Base-by-base conservation (phyloP, 768 basidiomycete species). In the Mycena crocata region DNA sequence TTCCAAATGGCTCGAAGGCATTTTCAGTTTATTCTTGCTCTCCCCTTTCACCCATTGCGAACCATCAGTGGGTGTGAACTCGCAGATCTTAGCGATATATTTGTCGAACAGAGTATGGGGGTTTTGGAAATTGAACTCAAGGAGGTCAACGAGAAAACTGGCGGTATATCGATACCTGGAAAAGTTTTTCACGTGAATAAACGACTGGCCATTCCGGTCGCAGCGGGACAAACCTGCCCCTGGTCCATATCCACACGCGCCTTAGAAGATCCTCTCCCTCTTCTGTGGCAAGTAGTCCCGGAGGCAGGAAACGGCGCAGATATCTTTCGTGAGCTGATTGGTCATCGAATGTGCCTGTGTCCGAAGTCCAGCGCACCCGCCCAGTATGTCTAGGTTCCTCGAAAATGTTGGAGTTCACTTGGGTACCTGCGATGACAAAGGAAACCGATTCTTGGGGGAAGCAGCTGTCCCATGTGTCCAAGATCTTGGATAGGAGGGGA, bases 91-190 rank as follows among this genome's bases (percentile, higher is more conserved):
- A 28, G 4, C 21, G 32, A 62, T 26, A 39, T 56, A 64, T 8
- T 31, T 9, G 23, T 59, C 59, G 17, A 67, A 50, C 23, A 65
- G 7, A 19, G 21, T 28, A 39, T 69, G 68, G 8, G 64, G 68
- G 2, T 26, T 45, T 56, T 55, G 24, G 45, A 69, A 59, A 35
- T 40, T 44, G 24, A 12, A 31, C 34, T 24, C 15, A 23, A 69
- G 46, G 7, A 69, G 64, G 3, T 46, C 32, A 7, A 24, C 30
- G 12, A 69, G 14, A 12, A 60, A 54, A 6, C 46, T 32, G 3
- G 57, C 68, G 17, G 64, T 69, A 31, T 59, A 66, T 2, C 64
- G 59, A 35, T 69, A 54, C 34, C 68, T 69, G 30, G 17, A 57
- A 32, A 42, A 19, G 37, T n/a, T 12, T 7, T 52, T 40, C 24